These are phyloP conservation scores for Fusarium tuaranense DNA, from an alignment of 2,329 filamentous ascomycete species.

Conservation along the genomic window DNA sequence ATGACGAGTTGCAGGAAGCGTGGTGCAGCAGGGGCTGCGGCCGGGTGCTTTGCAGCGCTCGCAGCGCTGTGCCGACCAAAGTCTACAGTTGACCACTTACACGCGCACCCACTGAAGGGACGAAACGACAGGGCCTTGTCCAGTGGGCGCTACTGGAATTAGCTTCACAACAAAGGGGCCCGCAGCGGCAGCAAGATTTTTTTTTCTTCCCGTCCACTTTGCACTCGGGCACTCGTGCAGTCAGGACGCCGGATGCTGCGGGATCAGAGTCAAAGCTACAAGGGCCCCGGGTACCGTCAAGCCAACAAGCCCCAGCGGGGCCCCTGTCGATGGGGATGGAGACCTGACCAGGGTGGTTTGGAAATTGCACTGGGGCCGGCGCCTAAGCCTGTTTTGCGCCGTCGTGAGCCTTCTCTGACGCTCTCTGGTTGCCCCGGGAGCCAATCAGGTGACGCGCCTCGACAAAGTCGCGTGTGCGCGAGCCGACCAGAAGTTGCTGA, in stretches of 20 bases:
- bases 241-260: slow-evolving; percentile 44
- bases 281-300: slow-evolving; percentile 37
- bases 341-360: slow-evolving; percentile 27
- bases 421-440: slow-evolving; percentile 23
- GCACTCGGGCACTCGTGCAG: slow-evolving; percentile 9
- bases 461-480: slow-evolving; percentile 26
- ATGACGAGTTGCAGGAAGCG: slow-evolving; percentile 46
- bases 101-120: slow-evolving; percentile 25
- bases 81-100: slow-evolving; percentile 35
- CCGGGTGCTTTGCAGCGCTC: slow-evolving; percentile 14
- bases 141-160: slow-evolving; percentile 34
- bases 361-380: slow-evolving; percentile 43
- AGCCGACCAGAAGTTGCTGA: slow-evolving; percentile 33
- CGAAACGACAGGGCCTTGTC: slow-evolving; percentile 25
- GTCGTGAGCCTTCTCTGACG: slow-evolving; percentile 33
- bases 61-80: slow-evolving; percentile 19
- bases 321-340: slow-evolving; percentile 19
- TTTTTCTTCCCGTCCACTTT: slow-evolving; percentile 7
- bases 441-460: slow-evolving; percentile 33
- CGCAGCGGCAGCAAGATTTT: slow-evolving; percentile 33
- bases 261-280: slow-evolving; percentile 42
- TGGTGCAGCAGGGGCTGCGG: slow-evolving; percentile 35
- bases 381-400: slow-evolving; percentile 37
- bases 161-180: slow-evolving; percentile 24
- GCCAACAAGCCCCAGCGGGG: slow-evolving; percentile 38